These are phyloP conservation scores for Termitomyces sp. DNA, from an alignment of 768 basidiomycete species.

Conservation along the genomic window DNA sequence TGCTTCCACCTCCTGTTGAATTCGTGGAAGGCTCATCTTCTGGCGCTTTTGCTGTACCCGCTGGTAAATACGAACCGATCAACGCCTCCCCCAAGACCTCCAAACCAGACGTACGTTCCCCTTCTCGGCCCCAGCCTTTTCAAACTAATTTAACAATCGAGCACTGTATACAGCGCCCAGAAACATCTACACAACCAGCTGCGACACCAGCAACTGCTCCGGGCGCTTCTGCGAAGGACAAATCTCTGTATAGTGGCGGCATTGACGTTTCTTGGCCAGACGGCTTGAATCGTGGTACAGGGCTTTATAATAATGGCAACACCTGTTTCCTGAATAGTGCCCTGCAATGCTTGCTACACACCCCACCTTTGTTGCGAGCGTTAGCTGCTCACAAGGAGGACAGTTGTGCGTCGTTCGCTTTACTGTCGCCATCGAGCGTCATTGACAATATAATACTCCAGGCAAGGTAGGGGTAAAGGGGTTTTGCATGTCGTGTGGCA, in stretches of 20 bases:
- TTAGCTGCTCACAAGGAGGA: constrained; percentile 47
- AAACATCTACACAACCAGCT: constrained; percentile 11
- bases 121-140: constrained; percentile 1
- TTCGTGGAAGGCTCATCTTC: constrained; percentile 83
- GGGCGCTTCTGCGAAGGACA: constrained; percentile 21
- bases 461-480: constrained; percentile 33
- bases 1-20: constrained; percentile 78
- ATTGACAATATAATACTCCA: constrained; percentile 14
- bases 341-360: constrained; percentile 89
- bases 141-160: not conserved
- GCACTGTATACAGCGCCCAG: constrained; percentile 11
- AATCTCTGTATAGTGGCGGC: constrained; percentile 42
- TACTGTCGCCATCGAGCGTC: not conserved
- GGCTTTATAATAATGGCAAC: constrained; percentile 83
- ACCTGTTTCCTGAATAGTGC: constrained; percentile 97
- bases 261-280: constrained; percentile 64
- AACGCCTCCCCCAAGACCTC: constrained; percentile 56
- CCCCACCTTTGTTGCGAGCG: constrained; percentile 74
- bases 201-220: constrained; percentile 15
- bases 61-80: constrained; percentile 79
- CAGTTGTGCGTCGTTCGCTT: constrained; percentile 46
- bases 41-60: constrained; percentile 62
- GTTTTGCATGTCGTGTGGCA: constrained; percentile 79
- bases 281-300: constrained; percentile 42
- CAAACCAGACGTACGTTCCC: constrained; percentile 40